Base-by-base conservation (phyloP, 2,329 filamentous ascomycete genomes). In the Orbilia brochopaga region DNA sequence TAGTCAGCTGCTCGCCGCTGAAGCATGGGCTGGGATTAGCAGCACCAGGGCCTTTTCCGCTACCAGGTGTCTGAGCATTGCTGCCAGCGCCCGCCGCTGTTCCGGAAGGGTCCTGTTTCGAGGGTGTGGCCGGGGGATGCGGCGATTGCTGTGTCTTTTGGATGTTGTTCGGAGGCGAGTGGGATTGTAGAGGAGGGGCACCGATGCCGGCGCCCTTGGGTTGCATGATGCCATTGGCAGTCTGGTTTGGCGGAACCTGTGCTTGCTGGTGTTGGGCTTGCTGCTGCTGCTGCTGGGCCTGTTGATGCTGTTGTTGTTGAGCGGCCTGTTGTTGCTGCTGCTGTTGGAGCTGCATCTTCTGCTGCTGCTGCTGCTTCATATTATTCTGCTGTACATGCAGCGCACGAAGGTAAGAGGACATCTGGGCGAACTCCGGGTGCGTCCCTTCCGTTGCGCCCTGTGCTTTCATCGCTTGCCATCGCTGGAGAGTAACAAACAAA, bases 391-490 rank as follows among this genome's bases (percentile, higher is more conserved):
- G 88, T 32, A 88, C 86, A 80, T 94, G 95, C 77, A 93, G 85
- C 77, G 73, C 67, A 57, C 74, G 69, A 19, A 77, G 54, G 40
- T 75, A 75, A 0, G 64, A 52, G 11, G 75, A 75, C 46, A 77
- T 67, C n/a, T 77, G 75, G 21, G 75, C 75, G 66, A 89, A 92
- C 79, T 97, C 92, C 51, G 93, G 93, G 77, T 44, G 44, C n/a
- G 97, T 92, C 64, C 85, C 89, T 64, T 87, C 85, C 44, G 90
- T 86, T 23, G 95, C 88, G 75, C 92, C 92, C 77, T 88, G 85
- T 63, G 90, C 86, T 80, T 93, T 94, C 90, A 97, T 92, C 79
- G 90, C 87, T 78, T 90, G 89, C 75, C 90, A 94, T 85, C 91
- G 92, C 92, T 97, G 77, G 55, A n/a, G 52, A 21, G n/a, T 13